These are phyloP conservation scores for Podospora pseudopauciseta DNA, from an alignment of 495 filamentous ascomycete genomes.

Conservation along the genomic window DNA sequence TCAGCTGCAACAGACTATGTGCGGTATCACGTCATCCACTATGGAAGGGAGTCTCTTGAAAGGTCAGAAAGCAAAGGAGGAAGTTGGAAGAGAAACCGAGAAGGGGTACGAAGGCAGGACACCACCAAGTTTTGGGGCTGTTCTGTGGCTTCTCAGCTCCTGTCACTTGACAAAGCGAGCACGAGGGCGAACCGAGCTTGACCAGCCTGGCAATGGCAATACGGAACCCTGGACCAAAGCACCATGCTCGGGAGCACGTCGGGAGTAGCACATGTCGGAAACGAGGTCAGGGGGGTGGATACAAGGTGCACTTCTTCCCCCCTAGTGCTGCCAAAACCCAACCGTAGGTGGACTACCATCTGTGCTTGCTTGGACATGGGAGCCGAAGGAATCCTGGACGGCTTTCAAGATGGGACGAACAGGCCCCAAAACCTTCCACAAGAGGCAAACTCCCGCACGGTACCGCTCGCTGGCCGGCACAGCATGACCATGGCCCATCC, in stretches of 20 bases:
- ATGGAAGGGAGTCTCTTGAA: slow-evolving; percentile 10
- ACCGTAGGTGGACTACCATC: not conserved
- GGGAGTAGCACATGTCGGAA: slow-evolving; percentile 32
- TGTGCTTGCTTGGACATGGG: slow-evolving; percentile 26
- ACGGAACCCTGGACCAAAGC: slow-evolving; percentile 21
- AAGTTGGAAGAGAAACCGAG: slow-evolving; percentile 25
- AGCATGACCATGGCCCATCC: slow-evolving; percentile 22
- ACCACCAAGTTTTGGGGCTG: slow-evolving; percentile 24
- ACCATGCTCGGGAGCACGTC: slow-evolving; percentile 23
- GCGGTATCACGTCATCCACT: slow-evolving; percentile 31
- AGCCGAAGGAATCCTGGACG: slow-evolving; percentile 23
- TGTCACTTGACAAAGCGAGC: slow-evolving; percentile 33
- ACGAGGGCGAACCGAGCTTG: slow-evolving; percentile 26
- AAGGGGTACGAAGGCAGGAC: slow-evolving; percentile 14
- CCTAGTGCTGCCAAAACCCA: slow-evolving; percentile 25
- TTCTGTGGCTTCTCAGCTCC: slow-evolving; percentile 24
- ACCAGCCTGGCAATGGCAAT: slow-evolving; percentile 8
- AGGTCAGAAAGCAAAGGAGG: slow-evolving; percentile 27
- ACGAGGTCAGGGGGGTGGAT: slow-evolving; percentile 28
- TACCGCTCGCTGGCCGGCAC: slow-evolving; percentile 23
- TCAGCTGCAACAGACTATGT: not conserved
- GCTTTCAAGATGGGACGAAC: slow-evolving; percentile 26
- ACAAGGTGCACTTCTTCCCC: slow-evolving; percentile 23
- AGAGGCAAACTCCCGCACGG: slow-evolving; percentile 32
- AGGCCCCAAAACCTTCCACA: slow-evolving; percentile 34